A percentile compares a stretch with the other conserved stretches of the same genome.
Evolutionary conservation across 2,329 filamentous ascomycete genomes (phyloP).

Genomic region (Calycina herbarum): DNA sequence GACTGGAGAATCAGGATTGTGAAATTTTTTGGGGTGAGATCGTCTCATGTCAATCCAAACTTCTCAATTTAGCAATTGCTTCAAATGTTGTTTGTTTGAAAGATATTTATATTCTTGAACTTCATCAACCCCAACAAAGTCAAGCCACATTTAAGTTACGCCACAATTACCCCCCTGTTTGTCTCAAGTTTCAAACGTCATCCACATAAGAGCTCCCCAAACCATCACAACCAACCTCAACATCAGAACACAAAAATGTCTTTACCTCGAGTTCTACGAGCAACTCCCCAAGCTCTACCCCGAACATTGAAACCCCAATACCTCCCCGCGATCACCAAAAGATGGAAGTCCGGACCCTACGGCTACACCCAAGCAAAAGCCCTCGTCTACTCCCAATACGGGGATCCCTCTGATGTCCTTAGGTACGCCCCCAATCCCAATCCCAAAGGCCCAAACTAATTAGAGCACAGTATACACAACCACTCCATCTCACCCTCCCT

Average conservation of each 20-base stretch:
- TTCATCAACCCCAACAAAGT: background rate
- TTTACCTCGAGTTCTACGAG: conserved; percentile 21
- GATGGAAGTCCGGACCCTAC: conserved; percentile 58
- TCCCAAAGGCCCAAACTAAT: background rate
- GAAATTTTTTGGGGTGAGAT: no score
- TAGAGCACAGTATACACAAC: conserved; percentile 58
- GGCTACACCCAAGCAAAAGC: conserved; percentile 84
- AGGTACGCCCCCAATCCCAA: conserved; percentile 45
- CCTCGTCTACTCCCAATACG: conserved; percentile 73
- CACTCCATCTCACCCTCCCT: conserved; percentile 77
- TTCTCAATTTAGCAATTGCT: no score
- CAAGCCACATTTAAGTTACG: conserved; percentile 3
- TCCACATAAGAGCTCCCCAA: background rate
- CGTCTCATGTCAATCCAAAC: no score
- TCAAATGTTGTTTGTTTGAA: no score
- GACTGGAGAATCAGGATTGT: no score
- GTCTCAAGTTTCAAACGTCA: background rate
- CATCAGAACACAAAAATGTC: conserved; percentile 21
- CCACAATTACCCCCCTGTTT: background rate
- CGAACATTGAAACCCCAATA: conserved; percentile 19
- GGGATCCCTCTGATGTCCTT: conserved; percentile 72
- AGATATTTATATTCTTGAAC: no score
- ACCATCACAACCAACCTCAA: background rate
- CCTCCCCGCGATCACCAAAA: conserved; percentile 31
- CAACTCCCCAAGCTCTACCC: conserved; percentile 20